These are phyloP conservation scores for Balamuthia mandrillaris DNA, from an alignment of 208 protist genomes.

Conservation along the genomic window DNA sequence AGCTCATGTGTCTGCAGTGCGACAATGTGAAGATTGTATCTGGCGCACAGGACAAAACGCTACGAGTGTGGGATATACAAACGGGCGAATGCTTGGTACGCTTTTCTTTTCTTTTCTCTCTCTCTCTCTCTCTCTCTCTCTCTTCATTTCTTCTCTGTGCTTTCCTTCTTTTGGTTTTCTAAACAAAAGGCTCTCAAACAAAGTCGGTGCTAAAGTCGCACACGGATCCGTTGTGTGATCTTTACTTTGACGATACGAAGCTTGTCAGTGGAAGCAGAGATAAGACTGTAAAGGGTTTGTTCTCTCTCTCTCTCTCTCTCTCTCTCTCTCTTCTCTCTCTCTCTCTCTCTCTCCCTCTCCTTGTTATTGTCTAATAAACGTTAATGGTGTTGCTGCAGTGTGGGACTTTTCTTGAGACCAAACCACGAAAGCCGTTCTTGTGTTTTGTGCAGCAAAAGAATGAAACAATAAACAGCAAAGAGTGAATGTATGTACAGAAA, in stretches of 20 bases:
- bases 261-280: neutral
- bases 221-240: neutral
- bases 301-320: neutral
- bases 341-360: neutral
- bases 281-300: neutral
- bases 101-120: too few species aligned
- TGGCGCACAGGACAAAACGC: neutral
- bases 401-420: neutral
- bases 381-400: neutral
- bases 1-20: neutral
- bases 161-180: neutral
- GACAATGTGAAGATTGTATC: neutral
- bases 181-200: neutral
- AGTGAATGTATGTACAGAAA: too few species aligned
- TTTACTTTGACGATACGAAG: neutral
- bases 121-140: neutral
- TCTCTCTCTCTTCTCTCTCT: neutral
- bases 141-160: neutral
- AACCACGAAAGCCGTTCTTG: too few species aligned
- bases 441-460: too few species aligned
- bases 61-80: neutral
- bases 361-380: neutral
- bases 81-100: neutral
- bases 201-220: neutral
- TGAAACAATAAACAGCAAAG: too few species aligned